Evolutionary conservation across 371 early-diverging fungal species (phyloP).

Genomic region (Saksenaea oblongispora): DNA sequence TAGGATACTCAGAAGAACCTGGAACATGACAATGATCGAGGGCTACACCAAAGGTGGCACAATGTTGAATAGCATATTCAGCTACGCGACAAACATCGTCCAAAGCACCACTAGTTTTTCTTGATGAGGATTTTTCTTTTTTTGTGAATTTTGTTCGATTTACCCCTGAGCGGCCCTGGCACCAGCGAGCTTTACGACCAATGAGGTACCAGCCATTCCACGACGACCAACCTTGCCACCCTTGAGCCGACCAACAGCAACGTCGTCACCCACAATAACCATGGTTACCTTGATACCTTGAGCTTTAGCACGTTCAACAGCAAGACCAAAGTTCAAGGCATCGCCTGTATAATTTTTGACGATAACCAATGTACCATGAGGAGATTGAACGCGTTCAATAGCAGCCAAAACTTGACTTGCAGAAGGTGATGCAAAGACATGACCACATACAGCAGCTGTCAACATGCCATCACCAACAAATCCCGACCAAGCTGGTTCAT

Average conservation of each 20-base stretch:
- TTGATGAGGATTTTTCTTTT: constrained; percentile 1
- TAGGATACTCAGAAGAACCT: constrained; percentile 37
- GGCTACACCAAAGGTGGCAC: constrained; percentile 79
- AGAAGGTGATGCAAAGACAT: constrained; percentile 83
- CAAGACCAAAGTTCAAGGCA: constrained; percentile 78
- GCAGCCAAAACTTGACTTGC: constrained; percentile 73
- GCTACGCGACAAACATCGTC: constrained; percentile 56
- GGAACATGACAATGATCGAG: constrained; percentile 77
- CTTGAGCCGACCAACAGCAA: constrained; percentile 67
- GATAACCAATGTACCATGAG: constrained; percentile 72
- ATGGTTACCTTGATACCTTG: constrained; percentile 66
- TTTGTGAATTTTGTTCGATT: not conserved
- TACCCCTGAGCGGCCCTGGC: constrained; percentile 64
- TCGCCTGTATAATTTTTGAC: constrained; percentile 90
- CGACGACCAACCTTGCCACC: constrained; percentile 74
- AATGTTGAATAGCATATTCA: constrained; percentile 51
- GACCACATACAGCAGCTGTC: constrained; percentile 79
- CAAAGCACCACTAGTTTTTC: constrained; percentile 47
- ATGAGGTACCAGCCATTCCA: constrained; percentile 77
- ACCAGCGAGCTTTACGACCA: constrained; percentile 81
- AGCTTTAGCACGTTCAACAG: constrained; percentile 77
- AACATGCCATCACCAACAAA: constrained; percentile 76
- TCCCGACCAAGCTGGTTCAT: constrained; percentile 83
- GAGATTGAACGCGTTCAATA: constrained; percentile 61
- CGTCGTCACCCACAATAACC: constrained; percentile 82